Conservation (phyloP, 1,284 basidiomycete species). For the Entoloma clypeatum region DNA sequence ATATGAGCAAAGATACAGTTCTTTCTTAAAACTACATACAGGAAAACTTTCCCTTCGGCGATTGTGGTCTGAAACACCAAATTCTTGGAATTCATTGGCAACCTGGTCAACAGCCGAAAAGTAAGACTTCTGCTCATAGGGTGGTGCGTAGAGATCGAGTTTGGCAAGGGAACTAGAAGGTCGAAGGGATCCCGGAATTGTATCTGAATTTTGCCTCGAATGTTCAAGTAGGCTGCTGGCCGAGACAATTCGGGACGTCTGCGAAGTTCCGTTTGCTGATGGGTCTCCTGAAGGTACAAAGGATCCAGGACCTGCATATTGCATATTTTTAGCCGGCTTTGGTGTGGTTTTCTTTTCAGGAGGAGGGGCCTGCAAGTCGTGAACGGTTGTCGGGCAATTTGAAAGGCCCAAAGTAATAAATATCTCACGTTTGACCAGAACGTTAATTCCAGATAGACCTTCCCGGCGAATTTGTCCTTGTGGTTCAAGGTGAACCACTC, state of each 20-base stretch:
- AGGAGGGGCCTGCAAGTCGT: conserved; percentile 54
- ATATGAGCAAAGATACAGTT: conserved; percentile 7
- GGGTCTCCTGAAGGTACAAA: conserved; percentile 57
- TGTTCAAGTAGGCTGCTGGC: conserved; percentile 36
- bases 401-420: conserved; percentile 1
- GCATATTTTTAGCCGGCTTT: conserved; percentile 49
- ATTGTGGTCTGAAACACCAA: conserved; percentile 47
- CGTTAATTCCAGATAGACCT: conserved; percentile 91
- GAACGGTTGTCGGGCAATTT: conserved; percentile 12
- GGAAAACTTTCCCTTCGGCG: conserved; percentile 59
- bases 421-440: conserved; percentile 92
- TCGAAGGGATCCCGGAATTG: conserved; percentile 53
- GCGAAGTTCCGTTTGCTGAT: conserved; percentile 24
- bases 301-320: conserved; percentile 73
- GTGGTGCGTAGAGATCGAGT: conserved; percentile 69
- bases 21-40: conserved; percentile 40
- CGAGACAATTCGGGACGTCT: conserved; percentile 36
- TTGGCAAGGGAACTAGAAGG: conserved; percentile 55
- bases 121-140: conserved; percentile 51
- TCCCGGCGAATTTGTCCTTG: conserved; percentile 92
- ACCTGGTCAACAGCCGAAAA: conserved; percentile 47
- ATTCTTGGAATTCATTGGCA: conserved; percentile 60
- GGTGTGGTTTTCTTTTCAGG: conserved; percentile 63
- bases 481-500: conserved; percentile 92
- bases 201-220: conserved; percentile 42